Conservation (phyloP, 352 stramenopile species). For the Globisporangium cederbergense region DNA sequence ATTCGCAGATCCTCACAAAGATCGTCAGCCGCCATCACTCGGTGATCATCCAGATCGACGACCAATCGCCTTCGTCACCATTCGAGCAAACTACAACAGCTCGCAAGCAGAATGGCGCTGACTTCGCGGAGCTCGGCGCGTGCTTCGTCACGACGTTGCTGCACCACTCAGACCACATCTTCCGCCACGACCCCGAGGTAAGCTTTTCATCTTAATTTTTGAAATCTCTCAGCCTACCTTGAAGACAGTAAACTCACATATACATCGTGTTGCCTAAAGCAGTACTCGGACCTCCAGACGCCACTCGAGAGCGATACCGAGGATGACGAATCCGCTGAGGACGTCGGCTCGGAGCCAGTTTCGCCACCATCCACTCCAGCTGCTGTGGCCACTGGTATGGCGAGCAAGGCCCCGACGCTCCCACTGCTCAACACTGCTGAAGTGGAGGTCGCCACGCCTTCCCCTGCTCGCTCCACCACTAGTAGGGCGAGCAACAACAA, state of each 20-base stretch:
- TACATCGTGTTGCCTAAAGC: neutral
- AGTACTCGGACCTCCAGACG: conserved; percentile 29
- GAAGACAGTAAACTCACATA: no score
- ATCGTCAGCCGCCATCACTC: conserved; percentile 38
- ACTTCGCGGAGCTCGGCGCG: conserved; percentile 27
- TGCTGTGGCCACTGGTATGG: neutral
- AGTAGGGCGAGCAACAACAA: neutral
- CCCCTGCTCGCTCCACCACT: neutral
- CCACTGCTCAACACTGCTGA: conserved; percentile 13
- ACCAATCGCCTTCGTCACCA: neutral
- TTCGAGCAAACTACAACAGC: neutral
- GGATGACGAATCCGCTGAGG: conserved; percentile 46
- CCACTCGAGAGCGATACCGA: conserved; percentile 55
- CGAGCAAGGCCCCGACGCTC: conserved; percentile 6
- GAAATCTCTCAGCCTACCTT: no score
- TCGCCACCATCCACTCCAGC: neutral
- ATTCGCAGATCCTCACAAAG: conserved; percentile 30
- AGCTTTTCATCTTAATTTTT: conserved; percentile 3
- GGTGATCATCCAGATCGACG: conserved; percentile 39
- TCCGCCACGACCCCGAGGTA: conserved; percentile 56
- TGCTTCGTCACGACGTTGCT: conserved; percentile 65
- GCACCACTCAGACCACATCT: conserved; percentile 64
- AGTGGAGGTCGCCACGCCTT: conserved; percentile 9
- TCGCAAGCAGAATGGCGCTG: neutral
- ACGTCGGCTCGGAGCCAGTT: conserved; percentile 8